Conservation (phyloP, 169 alveolate species). For the Plasmodium yoelii region DNA sequence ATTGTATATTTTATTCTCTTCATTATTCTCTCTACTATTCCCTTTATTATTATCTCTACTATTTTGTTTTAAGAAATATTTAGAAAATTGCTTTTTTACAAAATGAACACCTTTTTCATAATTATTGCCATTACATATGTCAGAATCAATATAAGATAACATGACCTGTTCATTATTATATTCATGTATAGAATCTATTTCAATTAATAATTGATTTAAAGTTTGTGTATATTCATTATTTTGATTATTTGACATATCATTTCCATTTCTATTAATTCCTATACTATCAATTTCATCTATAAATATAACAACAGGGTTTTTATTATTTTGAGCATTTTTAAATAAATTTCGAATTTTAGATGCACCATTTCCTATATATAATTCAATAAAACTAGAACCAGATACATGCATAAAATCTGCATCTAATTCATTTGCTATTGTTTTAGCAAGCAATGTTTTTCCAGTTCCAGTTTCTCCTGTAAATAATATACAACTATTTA, state of each 20-base stretch:
- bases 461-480: constrained; percentile 73
- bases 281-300: constrained; percentile 73
- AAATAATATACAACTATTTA: constrained; percentile 21
- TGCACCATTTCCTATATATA: constrained; percentile 75
- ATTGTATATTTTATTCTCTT: not conserved
- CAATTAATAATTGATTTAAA: constrained; percentile 53
- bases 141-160: not conserved
- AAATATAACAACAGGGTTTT: constrained; percentile 33
- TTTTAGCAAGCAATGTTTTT: constrained; percentile 55
- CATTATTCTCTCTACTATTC: not conserved
- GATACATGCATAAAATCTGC: constrained; percentile 53
- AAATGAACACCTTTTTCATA: not conserved
- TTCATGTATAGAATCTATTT: constrained; percentile 65
- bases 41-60: not conserved
- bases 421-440: constrained; percentile 52
- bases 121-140: too few species aligned
- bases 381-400: constrained; percentile 55
- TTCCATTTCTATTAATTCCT: constrained; percentile 23
- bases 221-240: constrained; percentile 73
- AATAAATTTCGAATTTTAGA: constrained; percentile 46
- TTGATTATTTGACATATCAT: not conserved
- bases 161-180: constrained; percentile 27
- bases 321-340: constrained; percentile 43
- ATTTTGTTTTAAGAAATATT: not conserved
- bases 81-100: not conserved